A percentile compares a stretch with the other conserved stretches of the same genome.
Evolutionary conservation across 768 basidiomycete genomes (phyloP).

Genomic region (Wakefieldia striispora): DNA sequence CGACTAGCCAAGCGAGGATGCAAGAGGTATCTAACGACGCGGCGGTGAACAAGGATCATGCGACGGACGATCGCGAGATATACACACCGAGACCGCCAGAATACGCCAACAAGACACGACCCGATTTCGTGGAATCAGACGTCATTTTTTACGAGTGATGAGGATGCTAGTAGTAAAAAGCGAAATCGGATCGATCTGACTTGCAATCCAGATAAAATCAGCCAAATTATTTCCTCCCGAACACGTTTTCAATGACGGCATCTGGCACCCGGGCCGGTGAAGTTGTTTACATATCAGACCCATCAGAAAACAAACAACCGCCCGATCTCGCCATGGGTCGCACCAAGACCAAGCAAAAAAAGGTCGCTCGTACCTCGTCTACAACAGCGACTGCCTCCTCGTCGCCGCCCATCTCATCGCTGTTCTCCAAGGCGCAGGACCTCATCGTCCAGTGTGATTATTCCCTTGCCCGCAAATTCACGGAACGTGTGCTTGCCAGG

Average conservation of each 20-base stretch:
- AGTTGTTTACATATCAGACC: too few relatives aligned
- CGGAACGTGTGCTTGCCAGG: conserved; percentile 62
- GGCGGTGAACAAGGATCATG: conserved; percentile 8
- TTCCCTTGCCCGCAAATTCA: conserved; percentile 73
- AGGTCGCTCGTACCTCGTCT: conserved; percentile 13
- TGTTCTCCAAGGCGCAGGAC: conserved; percentile 77
- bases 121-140: conserved; percentile 38
- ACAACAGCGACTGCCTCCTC: conserved; percentile 14
- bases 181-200: too few relatives aligned
- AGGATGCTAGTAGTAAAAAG: too few relatives aligned
- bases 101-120: conserved; percentile 95
- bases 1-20: conserved; percentile 98
- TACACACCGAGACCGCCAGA: conserved; percentile 93
- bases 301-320: too few relatives aligned
- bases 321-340: conserved; percentile 47
- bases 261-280: too few relatives aligned
- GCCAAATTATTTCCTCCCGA: too few relatives aligned
- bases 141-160: too few relatives aligned
- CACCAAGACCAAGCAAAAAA: conserved; percentile 44
- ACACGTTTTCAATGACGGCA: too few relatives aligned
- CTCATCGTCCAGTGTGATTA: conserved; percentile 84
- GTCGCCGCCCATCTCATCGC: conserved; percentile 47
- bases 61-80: background rate
- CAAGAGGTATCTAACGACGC: conserved; percentile 81
- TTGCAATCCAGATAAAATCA: too few relatives aligned